Evolutionary conservation across 1,284 basidiomycete species (phyloP).

Genomic region (Marasmius sp.): DNA sequence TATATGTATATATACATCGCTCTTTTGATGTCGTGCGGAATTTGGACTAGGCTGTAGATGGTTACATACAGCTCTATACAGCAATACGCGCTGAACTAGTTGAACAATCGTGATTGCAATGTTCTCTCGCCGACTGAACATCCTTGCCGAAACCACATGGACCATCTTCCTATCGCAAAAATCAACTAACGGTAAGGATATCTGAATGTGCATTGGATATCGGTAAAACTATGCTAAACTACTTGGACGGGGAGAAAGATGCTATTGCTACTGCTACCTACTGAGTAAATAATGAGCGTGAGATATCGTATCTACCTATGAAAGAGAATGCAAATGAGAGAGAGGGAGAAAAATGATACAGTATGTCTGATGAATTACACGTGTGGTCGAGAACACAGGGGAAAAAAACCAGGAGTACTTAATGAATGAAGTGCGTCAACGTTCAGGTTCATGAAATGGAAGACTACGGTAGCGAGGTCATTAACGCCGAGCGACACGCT

Average conservation of each 20-base stretch:
- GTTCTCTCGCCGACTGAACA: no score
- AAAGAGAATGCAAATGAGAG: not conserved
- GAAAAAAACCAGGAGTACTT: not conserved
- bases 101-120: no score
- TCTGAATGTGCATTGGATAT: no score
- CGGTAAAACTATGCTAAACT: no score
- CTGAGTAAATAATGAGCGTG: not conserved
- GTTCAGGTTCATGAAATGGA: not conserved
- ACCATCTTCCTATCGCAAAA: no score
- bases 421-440: not conserved
- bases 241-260: not conserved
- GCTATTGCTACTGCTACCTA: not conserved
- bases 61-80: no score
- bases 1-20: no score
- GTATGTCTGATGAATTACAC: not conserved
- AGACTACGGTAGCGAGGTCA: not conserved
- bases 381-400: not conserved
- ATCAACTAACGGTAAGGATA: no score
- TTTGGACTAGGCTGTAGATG: no score
- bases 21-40: no score
- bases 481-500: slow-evolving; percentile 50
- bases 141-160: no score
- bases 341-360: not conserved
- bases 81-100: no score
- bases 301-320: not conserved